phyloP scores from a whole-genome alignment of 257 asterid genomes.

The Plectranthus barbatus region DNA sequence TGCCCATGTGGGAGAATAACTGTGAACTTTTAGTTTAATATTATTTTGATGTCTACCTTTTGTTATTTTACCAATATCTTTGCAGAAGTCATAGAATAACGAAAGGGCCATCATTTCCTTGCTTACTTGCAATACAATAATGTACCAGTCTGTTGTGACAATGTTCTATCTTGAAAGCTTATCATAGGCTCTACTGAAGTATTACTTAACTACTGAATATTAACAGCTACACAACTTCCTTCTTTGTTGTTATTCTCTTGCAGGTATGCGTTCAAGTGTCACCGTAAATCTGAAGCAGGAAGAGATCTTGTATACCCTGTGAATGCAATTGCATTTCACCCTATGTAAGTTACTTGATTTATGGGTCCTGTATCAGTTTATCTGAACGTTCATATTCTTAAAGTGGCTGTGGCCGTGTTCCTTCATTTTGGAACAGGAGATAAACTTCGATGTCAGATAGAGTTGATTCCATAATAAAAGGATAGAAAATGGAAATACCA shows the following conservation, averaged over 20 bases:
- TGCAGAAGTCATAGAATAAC: neutral
- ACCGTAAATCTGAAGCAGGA: constrained; percentile 81
- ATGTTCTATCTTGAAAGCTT: neutral
- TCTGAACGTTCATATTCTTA: neutral
- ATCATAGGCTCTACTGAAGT: too few relatives aligned
- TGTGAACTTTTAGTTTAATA: neutral
- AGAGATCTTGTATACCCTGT: constrained; percentile 81
- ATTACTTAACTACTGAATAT: neutral
- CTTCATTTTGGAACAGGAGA: neutral
- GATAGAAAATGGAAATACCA: neutral
- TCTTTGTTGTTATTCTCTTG: constrained; percentile 12
- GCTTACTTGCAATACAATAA: neutral
- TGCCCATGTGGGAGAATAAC: neutral
- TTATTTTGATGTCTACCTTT: neutral
- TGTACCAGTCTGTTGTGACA: neutral
- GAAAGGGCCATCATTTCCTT: neutral
- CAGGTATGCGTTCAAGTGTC: constrained; percentile 91
- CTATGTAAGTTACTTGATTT: constrained; percentile 48
- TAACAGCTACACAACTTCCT: neutral
- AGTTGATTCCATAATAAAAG: neutral
- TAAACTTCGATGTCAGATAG: neutral
- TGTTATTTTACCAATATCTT: neutral
- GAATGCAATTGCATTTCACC: constrained; percentile 89
- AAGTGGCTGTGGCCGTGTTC: neutral
- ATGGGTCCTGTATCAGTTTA: neutral